Evolutionary conservation across 2,329 filamentous ascomycete genomes (phyloP).

Genomic region (Colletotrichum tanaceti): DNA sequence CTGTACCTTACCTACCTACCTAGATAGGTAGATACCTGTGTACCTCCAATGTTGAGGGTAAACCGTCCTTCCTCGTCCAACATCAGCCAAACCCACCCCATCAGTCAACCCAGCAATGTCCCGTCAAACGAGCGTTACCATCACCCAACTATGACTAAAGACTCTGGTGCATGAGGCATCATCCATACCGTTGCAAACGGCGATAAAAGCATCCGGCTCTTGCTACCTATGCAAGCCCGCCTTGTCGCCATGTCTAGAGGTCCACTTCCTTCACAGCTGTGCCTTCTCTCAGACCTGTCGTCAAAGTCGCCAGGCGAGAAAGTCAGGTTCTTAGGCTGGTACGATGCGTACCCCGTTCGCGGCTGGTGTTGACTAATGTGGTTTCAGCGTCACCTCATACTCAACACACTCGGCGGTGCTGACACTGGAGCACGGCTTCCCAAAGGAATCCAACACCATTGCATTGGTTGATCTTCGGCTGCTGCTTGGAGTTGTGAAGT

Average conservation of each 20-base stretch:
- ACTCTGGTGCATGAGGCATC: too few species aligned
- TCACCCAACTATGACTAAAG: neutral
- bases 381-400: constrained; percentile 62
- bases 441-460: constrained; percentile 56
- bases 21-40: too few species aligned
- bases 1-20: too few species aligned
- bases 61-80: too few species aligned
- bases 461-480: constrained; percentile 78
- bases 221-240: too few species aligned
- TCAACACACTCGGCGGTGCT: constrained; percentile 68
- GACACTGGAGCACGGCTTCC: constrained; percentile 75
- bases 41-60: too few species aligned
- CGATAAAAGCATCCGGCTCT: neutral
- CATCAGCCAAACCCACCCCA: neutral
- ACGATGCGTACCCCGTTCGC: constrained; percentile 42
- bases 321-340: constrained; percentile 94
- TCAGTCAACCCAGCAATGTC: neutral
- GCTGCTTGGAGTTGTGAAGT: constrained; percentile 72
- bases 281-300: constrained; percentile 73
- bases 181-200: neutral
- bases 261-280: constrained; percentile 72
- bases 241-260: constrained; percentile 62
- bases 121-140: neutral
- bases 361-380: constrained; percentile 42
- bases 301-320: constrained; percentile 72